A percentile compares a stretch with the other conserved stretches of the same genome.
These are phyloP conservation scores for Psilocybe cubensis DNA, from an alignment of 768 basidiomycete genomes.

Conservation along the genomic window DNA sequence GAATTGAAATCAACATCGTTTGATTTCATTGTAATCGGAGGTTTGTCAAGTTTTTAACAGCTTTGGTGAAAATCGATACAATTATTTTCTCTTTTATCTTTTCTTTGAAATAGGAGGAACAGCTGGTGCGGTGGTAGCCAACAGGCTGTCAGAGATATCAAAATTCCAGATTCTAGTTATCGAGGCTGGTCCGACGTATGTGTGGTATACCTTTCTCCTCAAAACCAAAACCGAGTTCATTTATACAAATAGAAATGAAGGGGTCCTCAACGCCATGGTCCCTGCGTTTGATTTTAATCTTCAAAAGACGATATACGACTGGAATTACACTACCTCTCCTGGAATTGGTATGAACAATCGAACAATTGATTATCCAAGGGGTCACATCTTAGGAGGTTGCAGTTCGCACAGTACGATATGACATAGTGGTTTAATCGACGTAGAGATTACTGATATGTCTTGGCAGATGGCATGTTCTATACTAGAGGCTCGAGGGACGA, in stretches of 20 bases:
- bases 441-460: neutral
- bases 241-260: neutral
- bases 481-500: constrained; percentile 36
- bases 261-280: neutral
- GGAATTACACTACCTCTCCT: neutral
- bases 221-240: neutral
- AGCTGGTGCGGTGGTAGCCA: constrained; percentile 58
- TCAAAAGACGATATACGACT: constrained; percentile 3
- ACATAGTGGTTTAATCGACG: neutral
- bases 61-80: neutral
- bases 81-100: no score
- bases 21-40: constrained; percentile 1
- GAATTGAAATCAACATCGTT: neutral
- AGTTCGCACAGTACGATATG: neutral
- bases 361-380: neutral
- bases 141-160: constrained; percentile 54
- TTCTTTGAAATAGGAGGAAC: constrained; percentile 49
- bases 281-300: neutral
- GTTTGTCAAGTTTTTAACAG: neutral
- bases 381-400: neutral
- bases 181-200: constrained; percentile 60
- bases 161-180: constrained; percentile 50
- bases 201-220: neutral
- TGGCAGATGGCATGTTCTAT: constrained; percentile 35
- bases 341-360: neutral